phyloP scores from a whole-genome alignment of 768 basidiomycete species.

The Tubosaeta sp. region DNA sequence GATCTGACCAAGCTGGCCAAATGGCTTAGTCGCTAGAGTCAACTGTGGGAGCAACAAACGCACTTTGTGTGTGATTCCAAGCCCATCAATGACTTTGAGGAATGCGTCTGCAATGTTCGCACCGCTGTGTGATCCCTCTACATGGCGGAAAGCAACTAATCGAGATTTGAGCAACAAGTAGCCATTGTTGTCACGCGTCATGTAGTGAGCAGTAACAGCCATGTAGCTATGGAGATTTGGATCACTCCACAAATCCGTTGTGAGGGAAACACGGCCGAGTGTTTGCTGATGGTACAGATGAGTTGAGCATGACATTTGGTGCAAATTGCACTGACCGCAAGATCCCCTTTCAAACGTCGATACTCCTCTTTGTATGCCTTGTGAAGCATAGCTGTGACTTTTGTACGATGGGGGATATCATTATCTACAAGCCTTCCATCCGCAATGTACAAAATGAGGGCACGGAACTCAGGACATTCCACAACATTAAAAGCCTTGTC shows the following conservation, averaged over 20 bases:
- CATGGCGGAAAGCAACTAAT: background rate
- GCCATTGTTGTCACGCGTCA: background rate
- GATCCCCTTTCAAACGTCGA: too few relatives aligned
- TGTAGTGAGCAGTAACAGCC: slow-evolving; percentile 4
- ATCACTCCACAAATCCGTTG: slow-evolving; percentile 4
- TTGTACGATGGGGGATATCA: background rate
- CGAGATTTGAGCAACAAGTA: background rate
- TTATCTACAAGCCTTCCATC: background rate
- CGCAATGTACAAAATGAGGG: background rate
- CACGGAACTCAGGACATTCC: background rate
- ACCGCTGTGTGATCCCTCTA: background rate
- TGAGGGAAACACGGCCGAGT: background rate
- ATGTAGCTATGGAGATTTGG: slow-evolving; percentile 1
- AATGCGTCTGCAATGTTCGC: background rate
- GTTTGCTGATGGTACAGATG: background rate
- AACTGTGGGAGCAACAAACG: too few relatives aligned
- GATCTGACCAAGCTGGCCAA: background rate
- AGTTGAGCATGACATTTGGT: too few relatives aligned
- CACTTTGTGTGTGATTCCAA: background rate
- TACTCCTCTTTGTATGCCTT: too few relatives aligned
- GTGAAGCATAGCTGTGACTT: too few relatives aligned
- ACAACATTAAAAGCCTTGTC: slow-evolving; percentile 1
- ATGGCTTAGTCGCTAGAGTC: too few relatives aligned
- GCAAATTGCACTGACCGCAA: too few relatives aligned
- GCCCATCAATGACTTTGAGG: background rate